phyloP scores from a whole-genome alignment of 176 grass and related monocot species.

The Saccharum officinarum region DNA sequence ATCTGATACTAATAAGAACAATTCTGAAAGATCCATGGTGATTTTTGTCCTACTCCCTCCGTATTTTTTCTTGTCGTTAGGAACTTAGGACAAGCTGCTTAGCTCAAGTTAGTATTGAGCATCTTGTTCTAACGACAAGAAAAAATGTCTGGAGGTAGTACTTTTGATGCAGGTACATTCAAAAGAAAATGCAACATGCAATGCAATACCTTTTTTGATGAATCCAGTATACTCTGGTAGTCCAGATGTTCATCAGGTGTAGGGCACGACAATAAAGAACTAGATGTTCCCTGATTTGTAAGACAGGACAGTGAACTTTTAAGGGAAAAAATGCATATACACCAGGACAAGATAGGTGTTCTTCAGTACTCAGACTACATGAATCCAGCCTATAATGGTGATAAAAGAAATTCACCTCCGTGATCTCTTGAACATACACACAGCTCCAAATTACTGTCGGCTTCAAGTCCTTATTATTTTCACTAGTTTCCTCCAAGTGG shows the following conservation, averaged over 20 bases:
- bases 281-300: conserved; percentile 59
- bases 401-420: conserved; percentile 55
- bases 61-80: neutral
- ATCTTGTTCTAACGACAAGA: neutral
- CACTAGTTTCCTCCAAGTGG: conserved; percentile 27
- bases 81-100: neutral
- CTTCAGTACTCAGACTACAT: conserved; percentile 6
- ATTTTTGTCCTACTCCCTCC: conserved; percentile 9
- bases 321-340: conserved; percentile 25
- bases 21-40: conserved; percentile 10
- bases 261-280: conserved; percentile 55
- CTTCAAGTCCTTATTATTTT: conserved; percentile 39
- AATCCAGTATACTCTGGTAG: conserved; percentile 69
- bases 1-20: conserved; percentile 11
- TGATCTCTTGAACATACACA: conserved; percentile 73
- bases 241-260: conserved; percentile 84
- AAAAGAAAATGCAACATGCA: conserved; percentile 24
- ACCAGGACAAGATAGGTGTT: conserved; percentile 9
- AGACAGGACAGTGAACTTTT: conserved; percentile 22
- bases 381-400: conserved; percentile 2
- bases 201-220: conserved; percentile 67
- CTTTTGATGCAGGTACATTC: conserved; percentile 27
- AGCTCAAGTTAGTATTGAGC: neutral
- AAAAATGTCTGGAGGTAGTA: neutral
- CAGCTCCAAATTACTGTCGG: conserved; percentile 75